Percentiles rank a stretch among this genome's conserved stretches.
Conservation (phyloP, 257 asterid species). For the Solanum chaucha region DNA sequence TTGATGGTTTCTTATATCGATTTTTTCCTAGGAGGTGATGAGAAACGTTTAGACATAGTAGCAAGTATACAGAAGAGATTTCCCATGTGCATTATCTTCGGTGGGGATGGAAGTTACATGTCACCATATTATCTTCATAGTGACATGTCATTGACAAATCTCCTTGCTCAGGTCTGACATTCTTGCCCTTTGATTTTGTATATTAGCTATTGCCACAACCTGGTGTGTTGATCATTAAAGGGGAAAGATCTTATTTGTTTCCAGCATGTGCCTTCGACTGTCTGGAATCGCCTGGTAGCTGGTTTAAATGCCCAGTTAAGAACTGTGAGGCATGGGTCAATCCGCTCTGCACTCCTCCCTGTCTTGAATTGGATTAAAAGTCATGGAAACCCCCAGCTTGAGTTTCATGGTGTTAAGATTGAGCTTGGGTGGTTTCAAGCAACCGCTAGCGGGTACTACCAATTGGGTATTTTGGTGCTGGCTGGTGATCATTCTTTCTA, state of each 20-base stretch:
- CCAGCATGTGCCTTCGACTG: constrained; percentile 89
- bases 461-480: constrained; percentile 77
- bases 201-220: neutral
- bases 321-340: constrained; percentile 66
- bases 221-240: neutral
- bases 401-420: constrained; percentile 81
- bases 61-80: constrained; percentile 83
- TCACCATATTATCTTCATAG: constrained; percentile 76
- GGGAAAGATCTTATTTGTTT: constrained; percentile 5
- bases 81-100: constrained; percentile 85
- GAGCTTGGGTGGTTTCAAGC: constrained; percentile 97
- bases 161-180: constrained; percentile 74
- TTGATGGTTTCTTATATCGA: constrained; percentile 89
- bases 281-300: constrained; percentile 88
- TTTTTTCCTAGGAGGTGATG: constrained; percentile 97
- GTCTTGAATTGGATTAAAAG: constrained; percentile 68
- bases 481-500: constrained; percentile 53
- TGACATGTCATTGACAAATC: constrained; percentile 78
- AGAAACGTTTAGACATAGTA: constrained; percentile 81
- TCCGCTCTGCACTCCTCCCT: constrained; percentile 61
- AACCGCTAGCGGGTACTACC: constrained; percentile 88
- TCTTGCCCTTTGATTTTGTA: neutral
- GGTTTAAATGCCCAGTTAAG: constrained; percentile 89
- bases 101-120: constrained; percentile 96
- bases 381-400: constrained; percentile 88